Evolutionary conservation across 1,139 yeast genomes (phyloP).

Genomic region (Candida tetrigidarum): DNA sequence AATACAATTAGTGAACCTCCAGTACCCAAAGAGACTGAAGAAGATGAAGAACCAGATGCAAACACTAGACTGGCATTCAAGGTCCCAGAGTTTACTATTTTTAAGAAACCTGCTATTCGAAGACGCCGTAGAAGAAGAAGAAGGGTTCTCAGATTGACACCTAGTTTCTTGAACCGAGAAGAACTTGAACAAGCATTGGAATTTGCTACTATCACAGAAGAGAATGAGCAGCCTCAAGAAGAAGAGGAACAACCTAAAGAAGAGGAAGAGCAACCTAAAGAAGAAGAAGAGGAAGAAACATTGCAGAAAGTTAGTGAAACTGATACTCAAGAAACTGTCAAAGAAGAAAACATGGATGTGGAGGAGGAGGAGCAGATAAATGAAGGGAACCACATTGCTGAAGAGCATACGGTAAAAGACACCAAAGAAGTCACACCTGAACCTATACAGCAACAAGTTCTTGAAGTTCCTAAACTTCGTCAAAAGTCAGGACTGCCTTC

Average conservation of each 20-base stretch:
- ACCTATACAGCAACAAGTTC: not conserved
- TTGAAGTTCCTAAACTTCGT: conserved; percentile 1
- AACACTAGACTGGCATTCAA: not conserved
- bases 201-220: not conserved
- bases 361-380: not conserved
- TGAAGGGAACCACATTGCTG: not conserved
- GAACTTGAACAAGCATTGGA: conserved; percentile 6
- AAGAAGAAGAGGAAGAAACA: not conserved
- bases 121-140: conserved; percentile 10
- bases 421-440: not conserved
- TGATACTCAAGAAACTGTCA: not conserved
- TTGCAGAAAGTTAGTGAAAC: not conserved
- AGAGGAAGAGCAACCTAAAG: not conserved
- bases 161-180: not conserved
- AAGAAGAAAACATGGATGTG: not conserved
- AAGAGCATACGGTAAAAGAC: not conserved
- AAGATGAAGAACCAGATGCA: not conserved
- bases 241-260: not conserved
- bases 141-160: not conserved
- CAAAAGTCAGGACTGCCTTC: not conserved
- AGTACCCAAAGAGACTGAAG: not conserved
- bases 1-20: not conserved
- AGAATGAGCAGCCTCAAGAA: not conserved
- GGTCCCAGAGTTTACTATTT: not conserved
- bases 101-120: conserved; percentile 5